Conservation (phyloP, 1,139 yeast genomes). For the Nematodospora anomalae region DNA sequence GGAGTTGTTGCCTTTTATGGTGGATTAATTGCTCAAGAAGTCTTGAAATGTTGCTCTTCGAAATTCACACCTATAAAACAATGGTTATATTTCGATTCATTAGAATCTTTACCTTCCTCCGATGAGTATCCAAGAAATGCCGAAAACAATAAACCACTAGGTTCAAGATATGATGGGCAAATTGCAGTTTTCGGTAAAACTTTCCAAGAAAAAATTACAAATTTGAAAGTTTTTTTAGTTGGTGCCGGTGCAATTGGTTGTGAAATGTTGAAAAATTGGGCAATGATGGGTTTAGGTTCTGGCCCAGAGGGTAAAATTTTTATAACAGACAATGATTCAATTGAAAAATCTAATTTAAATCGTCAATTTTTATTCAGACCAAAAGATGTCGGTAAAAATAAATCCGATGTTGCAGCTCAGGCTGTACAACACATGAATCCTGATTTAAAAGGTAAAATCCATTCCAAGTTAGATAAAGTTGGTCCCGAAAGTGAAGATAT, state of each 20-base stretch:
- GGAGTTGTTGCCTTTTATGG: slow-evolving; percentile 90
- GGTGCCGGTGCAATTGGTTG: slow-evolving; percentile 99
- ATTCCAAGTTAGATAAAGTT: slow-evolving; percentile 78
- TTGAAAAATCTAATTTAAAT: slow-evolving; percentile 92
- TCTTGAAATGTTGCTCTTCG: slow-evolving; percentile 89
- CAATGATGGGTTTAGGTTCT: slow-evolving; percentile 91
- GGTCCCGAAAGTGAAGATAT: slow-evolving; percentile 90
- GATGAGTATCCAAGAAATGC: slow-evolving; percentile 61
- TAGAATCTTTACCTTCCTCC: slow-evolving; percentile 79
- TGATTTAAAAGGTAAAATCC: slow-evolving; percentile 74
- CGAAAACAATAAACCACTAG: slow-evolving; percentile 70
- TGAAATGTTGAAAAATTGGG: slow-evolving; percentile 98
- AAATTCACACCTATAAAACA: slow-evolving; percentile 91
- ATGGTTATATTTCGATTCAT: slow-evolving; percentile 88
- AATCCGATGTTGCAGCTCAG: slow-evolving; percentile 85
- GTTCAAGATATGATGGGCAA: slow-evolving; percentile 87
- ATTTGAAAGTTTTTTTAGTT: slow-evolving; percentile 82
- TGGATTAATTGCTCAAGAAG: slow-evolving; percentile 96
- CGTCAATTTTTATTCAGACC: slow-evolving; percentile 96
- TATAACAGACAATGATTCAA: slow-evolving; percentile 92
- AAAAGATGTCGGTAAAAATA: slow-evolving; percentile 87
- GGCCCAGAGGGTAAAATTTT: slow-evolving; percentile 84
- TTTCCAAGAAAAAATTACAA: slow-evolving; percentile 70
- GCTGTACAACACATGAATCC: slow-evolving; percentile 89
- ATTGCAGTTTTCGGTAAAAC: slow-evolving; percentile 89